phyloP scores from a whole-genome alignment of 2,329 filamentous ascomycete genomes.

The Colletotrichum kahawae region DNA sequence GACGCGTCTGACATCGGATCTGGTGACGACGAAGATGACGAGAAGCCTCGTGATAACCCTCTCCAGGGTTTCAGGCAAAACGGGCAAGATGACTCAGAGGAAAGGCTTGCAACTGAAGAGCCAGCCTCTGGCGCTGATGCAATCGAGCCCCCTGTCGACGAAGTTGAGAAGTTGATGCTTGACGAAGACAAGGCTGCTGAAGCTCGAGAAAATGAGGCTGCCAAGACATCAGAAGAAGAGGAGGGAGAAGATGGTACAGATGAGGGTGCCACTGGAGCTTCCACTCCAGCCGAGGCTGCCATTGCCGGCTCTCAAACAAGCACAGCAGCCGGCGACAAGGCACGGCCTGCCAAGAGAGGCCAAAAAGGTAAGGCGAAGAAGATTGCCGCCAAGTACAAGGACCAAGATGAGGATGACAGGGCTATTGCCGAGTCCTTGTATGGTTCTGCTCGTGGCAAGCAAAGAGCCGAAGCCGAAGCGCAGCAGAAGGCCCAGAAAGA shows the following conservation, averaged over 20 bases:
- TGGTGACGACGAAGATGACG: constrained; percentile 35
- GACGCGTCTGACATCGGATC: constrained; percentile 37
- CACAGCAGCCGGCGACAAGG: constrained; percentile 45
- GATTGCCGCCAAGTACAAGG: constrained; percentile 84
- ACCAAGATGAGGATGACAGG: constrained; percentile 95
- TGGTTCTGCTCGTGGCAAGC: constrained; percentile 72
- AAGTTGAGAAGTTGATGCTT: constrained; percentile 11
- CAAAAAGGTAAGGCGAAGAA: constrained; percentile 87
- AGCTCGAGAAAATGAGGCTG: background rate
- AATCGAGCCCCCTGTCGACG: constrained; percentile 19
- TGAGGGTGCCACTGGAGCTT: background rate
- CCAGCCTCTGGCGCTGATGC: background rate
- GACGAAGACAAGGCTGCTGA: constrained; percentile 26
- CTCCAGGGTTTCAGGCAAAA: constrained; percentile 34
- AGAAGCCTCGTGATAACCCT: constrained; percentile 40
- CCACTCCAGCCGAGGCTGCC: constrained; percentile 2
- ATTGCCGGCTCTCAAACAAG: constrained; percentile 18
- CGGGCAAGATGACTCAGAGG: constrained; percentile 31
- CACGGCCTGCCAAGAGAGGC: constrained; percentile 66
- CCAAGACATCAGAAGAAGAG: constrained; percentile 4
- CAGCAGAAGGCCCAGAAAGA: constrained; percentile 72
- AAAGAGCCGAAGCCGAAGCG: constrained; percentile 72
- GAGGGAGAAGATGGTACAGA: constrained; percentile 25
- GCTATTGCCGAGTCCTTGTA: constrained; percentile 83
- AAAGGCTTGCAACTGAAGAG: constrained; percentile 25